phyloP scores from a whole-genome alignment of 2,329 filamentous ascomycete species.

The Clarireedia paspali region DNA sequence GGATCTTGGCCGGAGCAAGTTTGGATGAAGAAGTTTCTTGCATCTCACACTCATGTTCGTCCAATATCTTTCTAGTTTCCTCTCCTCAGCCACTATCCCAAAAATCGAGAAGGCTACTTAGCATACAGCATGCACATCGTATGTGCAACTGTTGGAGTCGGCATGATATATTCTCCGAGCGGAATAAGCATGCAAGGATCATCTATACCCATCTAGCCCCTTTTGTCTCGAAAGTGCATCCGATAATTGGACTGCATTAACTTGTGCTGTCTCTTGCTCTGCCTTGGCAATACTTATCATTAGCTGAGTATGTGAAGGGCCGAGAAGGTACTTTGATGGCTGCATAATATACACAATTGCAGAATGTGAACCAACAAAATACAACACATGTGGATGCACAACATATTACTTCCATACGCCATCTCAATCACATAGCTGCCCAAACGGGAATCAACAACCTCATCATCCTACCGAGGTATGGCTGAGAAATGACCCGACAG shows the following conservation, averaged over 20 bases:
- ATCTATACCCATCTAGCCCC: too few relatives aligned
- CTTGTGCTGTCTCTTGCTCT: background rate
- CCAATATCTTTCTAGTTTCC: too few relatives aligned
- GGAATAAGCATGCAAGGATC: constrained; percentile 2
- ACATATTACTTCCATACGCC: background rate
- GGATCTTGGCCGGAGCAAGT: background rate
- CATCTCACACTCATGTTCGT: too few relatives aligned
- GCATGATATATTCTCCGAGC: background rate
- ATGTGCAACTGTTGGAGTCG: background rate
- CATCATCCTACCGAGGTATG: background rate
- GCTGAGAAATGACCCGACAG: background rate
- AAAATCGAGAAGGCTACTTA: background rate
- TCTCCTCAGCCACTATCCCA: too few relatives aligned
- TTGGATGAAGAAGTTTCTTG: background rate
- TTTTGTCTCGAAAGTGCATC: background rate
- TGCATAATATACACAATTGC: background rate
- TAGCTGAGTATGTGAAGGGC: background rate
- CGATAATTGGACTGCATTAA: background rate
- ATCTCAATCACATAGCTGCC: background rate
- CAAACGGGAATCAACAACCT: background rate
- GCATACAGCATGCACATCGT: background rate
- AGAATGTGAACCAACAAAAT: background rate
- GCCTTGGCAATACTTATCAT: too few relatives aligned
- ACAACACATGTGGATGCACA: background rate
- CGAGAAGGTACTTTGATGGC: background rate